Evolutionary conservation across 768 basidiomycete genomes (phyloP).

Genomic region (Xerocomus spinulosus): DNA sequence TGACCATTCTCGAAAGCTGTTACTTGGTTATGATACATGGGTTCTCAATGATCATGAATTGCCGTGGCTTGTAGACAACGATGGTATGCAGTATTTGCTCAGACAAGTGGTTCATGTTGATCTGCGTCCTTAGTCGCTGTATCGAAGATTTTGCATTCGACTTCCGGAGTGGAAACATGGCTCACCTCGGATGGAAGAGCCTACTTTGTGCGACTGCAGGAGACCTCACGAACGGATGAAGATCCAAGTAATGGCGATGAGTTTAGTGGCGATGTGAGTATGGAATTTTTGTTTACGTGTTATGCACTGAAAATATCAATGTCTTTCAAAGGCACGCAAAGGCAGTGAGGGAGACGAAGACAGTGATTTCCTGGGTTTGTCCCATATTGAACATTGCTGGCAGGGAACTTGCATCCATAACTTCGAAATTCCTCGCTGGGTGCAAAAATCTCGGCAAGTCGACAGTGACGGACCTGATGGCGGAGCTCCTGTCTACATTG

Average conservation of each 20-base stretch:
- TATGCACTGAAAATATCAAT: conserved; percentile 2
- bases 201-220: conserved; percentile 68
- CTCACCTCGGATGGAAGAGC: conserved; percentile 80
- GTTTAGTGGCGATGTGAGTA: conserved; percentile 44
- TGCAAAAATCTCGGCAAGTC: conserved; percentile 65
- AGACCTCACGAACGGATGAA: conserved; percentile 24
- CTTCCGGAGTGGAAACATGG: conserved; percentile 71
- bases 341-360: conserved; percentile 8
- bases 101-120: not conserved
- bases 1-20: conserved; percentile 30
- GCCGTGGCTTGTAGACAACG: conserved; percentile 68
- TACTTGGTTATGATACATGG: conserved; percentile 66
- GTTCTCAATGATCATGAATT: conserved; percentile 59
- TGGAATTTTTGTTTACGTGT: not conserved
- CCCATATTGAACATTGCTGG: conserved; percentile 40
- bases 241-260: conserved; percentile 40
- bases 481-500: conserved; percentile 44
- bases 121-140: conserved; percentile 49
- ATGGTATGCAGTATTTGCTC: conserved; percentile 45
- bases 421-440: conserved; percentile 71
- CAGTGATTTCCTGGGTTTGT: conserved; percentile 1
- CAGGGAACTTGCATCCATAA: conserved; percentile 77
- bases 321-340: conserved; percentile 9
- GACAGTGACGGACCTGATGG: conserved; percentile 41
- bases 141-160: conserved; percentile 53